Base-by-base conservation (phyloP, 202 grass and related monocot species). In the Bolboschoenoplectus hybrid region DNA sequence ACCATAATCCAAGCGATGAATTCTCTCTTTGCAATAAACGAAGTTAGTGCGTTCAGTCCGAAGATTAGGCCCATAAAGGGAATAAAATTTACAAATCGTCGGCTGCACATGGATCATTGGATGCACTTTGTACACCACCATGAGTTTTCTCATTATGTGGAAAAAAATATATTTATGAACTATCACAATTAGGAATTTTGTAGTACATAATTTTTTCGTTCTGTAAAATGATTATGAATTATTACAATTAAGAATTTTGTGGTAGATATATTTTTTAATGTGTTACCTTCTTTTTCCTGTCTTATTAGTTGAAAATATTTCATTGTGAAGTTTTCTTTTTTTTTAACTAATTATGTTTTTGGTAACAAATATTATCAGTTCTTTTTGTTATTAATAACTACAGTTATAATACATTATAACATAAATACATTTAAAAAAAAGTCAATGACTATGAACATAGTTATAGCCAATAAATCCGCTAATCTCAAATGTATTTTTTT, bases 21-120 rank as follows among this genome's bases (percentile, higher is more conserved):
- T 77, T 77, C 74, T 57, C 17, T 17, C 32, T 57, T 67, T 67
- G 9, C 49, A 46, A 47, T 65, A 82, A 82, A 82, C 58, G 47
- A 82, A 47, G 61, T 66, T 81, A 81, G 78, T 81, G 80, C 80
- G 80, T 3, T 66, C 39, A 20, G 40, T 66, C 80, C 58, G 4
- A 82, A 66, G 40, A 64, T 62, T 82, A 63, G 56, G 41, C 36
- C 39, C 77, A 63, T 81, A 26, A 17, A 81, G 34, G 57, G 39
- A 51, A 62, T 73, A 81, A 9, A 17, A 61, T 26, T 63, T 63
- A 39, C 38, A n/a, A 43, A 45, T 61, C 78, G 9, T 58, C 36
- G 14, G 56, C 55, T 61, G 53, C 52, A 81, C 58, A 26, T 45
- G 58, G 78, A 61, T 20, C 36, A 63, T 81, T 45, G 1, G 3